Percentiles rank a stretch among this genome's conserved stretches.
phyloP scores from a whole-genome alignment of 192 early-diverging fungal species.

The Kickxella alabastrina region DNA sequence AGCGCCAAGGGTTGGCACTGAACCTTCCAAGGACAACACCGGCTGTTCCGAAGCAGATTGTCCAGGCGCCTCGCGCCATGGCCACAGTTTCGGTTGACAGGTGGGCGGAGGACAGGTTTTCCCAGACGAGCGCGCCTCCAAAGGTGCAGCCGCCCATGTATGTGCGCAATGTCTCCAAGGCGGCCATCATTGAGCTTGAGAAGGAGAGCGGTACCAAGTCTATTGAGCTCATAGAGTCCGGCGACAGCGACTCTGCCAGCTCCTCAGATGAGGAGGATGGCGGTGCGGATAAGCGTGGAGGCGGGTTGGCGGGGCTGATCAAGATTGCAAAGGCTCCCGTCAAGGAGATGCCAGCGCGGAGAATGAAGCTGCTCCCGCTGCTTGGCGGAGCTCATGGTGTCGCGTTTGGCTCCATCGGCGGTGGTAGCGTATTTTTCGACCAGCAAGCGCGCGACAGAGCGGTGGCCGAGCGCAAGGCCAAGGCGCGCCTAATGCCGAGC shows the following conservation, averaged over 20 bases:
- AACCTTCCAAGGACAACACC: background rate
- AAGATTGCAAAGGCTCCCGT: slow-evolving; percentile 7
- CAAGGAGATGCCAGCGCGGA: slow-evolving; percentile 5
- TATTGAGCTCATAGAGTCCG: background rate
- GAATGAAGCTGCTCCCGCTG: slow-evolving; percentile 20
- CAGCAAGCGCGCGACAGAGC: slow-evolving; percentile 27
- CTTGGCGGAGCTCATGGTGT: background rate
- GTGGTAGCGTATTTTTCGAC: slow-evolving; percentile 3
- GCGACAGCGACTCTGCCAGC: slow-evolving; percentile 21
- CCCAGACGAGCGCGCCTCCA: slow-evolving; percentile 2
- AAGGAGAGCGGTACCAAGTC: background rate
- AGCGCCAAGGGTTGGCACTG: slow-evolving; percentile 3
- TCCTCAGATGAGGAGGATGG: slow-evolving; percentile 19
- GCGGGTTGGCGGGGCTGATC: slow-evolving; percentile 24
- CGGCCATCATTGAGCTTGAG: slow-evolving; percentile 17
- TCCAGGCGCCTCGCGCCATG: slow-evolving; percentile 36
- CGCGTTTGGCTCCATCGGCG: background rate
- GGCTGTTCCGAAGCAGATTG: slow-evolving; percentile 16
- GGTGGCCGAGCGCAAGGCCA: slow-evolving; percentile 37
- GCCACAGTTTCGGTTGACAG: slow-evolving; percentile 12
- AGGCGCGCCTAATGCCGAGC: slow-evolving; percentile 52
- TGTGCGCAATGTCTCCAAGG: slow-evolving; percentile 22
- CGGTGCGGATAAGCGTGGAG: background rate
- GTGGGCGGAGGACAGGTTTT: slow-evolving; percentile 2
- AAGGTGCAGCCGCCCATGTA: background rate